phyloP scores from a whole-genome alignment of 208 protist genomes.

The Trypanosoma cruzi region DNA sequence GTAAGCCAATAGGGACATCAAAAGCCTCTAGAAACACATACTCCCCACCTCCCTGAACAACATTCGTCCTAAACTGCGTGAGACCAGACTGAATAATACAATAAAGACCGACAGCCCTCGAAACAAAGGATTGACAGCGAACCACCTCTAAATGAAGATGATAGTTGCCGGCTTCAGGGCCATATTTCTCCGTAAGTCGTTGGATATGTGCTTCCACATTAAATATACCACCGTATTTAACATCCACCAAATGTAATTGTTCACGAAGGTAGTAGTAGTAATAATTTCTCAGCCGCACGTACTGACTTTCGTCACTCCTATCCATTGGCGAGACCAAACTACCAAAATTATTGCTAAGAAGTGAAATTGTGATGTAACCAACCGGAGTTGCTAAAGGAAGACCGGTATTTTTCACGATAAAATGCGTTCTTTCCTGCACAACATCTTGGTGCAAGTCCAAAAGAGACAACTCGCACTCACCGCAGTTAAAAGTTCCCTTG shows the following conservation, averaged over 20 bases:
- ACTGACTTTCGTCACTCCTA: constrained; percentile 41
- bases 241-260: constrained; percentile 58
- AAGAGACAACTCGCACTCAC: constrained; percentile 68
- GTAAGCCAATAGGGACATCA: constrained; percentile 61
- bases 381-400: constrained; percentile 38
- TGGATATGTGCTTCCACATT: constrained; percentile 69
- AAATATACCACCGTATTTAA: constrained; percentile 62
- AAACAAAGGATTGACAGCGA: constrained; percentile 38
- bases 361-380: constrained; percentile 65
- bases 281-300: constrained; percentile 57
- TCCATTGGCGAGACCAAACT: constrained; percentile 35
- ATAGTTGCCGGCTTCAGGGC: constrained; percentile 73
- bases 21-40: constrained; percentile 71
- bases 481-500: constrained; percentile 34
- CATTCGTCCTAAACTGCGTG: constrained; percentile 53
- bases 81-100: constrained; percentile 41
- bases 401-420: constrained; percentile 55
- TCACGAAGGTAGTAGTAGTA: constrained; percentile 73
- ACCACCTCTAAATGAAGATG: constrained; percentile 48
- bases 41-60: constrained; percentile 44
- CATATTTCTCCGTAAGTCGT: constrained; percentile 62
- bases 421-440: constrained; percentile 57
- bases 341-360: constrained; percentile 56
- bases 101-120: constrained; percentile 12
- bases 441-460: constrained; percentile 54